phyloP scores from a whole-genome alignment of 495 filamentous ascomycete genomes.

The Tirmania nivea region DNA sequence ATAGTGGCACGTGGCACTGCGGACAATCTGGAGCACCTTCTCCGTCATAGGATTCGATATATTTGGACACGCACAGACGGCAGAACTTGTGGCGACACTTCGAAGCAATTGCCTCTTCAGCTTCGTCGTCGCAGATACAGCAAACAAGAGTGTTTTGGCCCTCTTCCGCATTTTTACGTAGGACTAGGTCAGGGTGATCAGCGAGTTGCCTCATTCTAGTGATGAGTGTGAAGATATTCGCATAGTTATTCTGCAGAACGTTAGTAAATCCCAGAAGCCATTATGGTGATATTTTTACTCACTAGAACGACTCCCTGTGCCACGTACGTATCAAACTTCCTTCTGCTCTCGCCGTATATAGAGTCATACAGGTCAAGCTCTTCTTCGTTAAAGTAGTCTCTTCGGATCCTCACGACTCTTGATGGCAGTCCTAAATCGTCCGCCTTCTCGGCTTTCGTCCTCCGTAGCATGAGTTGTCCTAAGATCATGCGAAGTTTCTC shows the following conservation, averaged over 20 bases:
- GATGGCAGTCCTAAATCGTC: conserved; percentile 85
- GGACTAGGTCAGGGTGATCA: conserved; percentile 81
- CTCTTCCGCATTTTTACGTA: conserved; percentile 63
- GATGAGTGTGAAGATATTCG: conserved; percentile 70
- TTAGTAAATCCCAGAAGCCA: not conserved
- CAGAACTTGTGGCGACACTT: conserved; percentile 91
- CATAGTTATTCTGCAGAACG: conserved; percentile 56
- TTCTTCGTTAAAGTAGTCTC: conserved; percentile 86
- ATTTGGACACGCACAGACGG: conserved; percentile 66
- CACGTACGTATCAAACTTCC: conserved; percentile 87
- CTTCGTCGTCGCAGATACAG: conserved; percentile 82
- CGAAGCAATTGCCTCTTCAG: conserved; percentile 81
- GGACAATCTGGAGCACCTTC: conserved; percentile 56
- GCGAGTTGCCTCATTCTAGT: conserved; percentile 96
- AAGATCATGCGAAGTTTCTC: conserved; percentile 65
- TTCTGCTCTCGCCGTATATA: conserved; percentile 73
- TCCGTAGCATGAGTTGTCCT: conserved; percentile 78
- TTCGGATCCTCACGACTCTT: conserved; percentile 76
- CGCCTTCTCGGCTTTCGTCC: conserved; percentile 77
- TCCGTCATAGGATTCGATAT: conserved; percentile 47
- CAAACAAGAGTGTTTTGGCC: conserved; percentile 85
- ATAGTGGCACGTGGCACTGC: conserved; percentile 68
- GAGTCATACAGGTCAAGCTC: conserved; percentile 87
- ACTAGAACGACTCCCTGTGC: conserved; percentile 69
- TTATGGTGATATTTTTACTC: not conserved